Percentiles rank a stretch among this genome's conserved stretches.
Conservation (phyloP, 23 red algal genomes). For the Cyanidium caldarium region DNA sequence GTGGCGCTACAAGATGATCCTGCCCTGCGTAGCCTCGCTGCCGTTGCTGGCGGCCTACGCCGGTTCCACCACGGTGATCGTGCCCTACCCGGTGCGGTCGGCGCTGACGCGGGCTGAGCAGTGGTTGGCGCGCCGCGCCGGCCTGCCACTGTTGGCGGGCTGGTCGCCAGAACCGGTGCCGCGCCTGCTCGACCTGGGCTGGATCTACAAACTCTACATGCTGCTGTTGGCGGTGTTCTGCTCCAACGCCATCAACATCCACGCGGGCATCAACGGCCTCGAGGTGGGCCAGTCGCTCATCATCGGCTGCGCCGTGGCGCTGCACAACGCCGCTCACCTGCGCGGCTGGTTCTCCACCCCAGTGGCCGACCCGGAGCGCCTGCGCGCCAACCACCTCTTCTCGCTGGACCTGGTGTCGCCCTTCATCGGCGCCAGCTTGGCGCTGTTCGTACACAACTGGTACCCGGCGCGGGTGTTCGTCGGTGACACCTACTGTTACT, state of each 20-base stretch:
- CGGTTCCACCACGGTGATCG: constrained; percentile 57
- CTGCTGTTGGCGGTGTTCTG: constrained; percentile 86
- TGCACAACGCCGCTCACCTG: constrained; percentile 80
- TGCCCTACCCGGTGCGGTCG: constrained; percentile 36
- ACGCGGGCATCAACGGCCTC: constrained; percentile 95
- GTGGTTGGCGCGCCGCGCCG: not conserved
- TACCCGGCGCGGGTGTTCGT: constrained; percentile 80
- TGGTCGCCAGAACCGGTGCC: too few relatives aligned
- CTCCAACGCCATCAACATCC: constrained; percentile 99
- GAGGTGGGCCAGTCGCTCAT: constrained; percentile 86
- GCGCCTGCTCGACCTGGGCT: constrained; percentile 57
- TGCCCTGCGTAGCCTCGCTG: constrained; percentile 66
- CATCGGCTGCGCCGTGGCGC: constrained; percentile 50
- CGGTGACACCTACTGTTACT: constrained; percentile 98
- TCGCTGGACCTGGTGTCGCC: constrained; percentile 82
- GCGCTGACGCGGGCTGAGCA: too few relatives aligned
- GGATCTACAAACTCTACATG: constrained; percentile 95
- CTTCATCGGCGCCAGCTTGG: constrained; percentile 48
- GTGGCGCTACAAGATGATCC: constrained; percentile 93
- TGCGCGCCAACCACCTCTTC: constrained; percentile 77
- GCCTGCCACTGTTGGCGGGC: not conserved
- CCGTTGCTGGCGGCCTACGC: constrained; percentile 78
- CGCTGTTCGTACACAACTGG: constrained; percentile 85
- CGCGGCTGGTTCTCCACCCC: constrained; percentile 8
- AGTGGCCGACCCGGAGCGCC: constrained; percentile 44